Evolutionary conservation across 176 grass and related monocot species (phyloP), one percentile per base, ranked within the genome.

Genomic region (Chrysopogon serrulatus): DNA sequence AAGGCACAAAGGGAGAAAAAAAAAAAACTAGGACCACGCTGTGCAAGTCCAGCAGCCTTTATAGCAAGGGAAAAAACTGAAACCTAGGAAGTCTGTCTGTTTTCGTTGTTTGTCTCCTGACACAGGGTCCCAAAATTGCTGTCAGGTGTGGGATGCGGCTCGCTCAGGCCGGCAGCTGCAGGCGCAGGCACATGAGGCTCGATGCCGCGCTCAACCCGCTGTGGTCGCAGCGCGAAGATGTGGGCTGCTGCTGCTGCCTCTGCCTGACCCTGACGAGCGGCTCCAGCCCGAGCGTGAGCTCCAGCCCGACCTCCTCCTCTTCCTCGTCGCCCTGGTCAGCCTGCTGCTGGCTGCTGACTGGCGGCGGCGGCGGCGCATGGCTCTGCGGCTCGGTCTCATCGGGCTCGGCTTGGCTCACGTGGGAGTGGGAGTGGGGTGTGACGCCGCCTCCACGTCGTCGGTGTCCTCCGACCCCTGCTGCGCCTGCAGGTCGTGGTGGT

Each of bases 321-420:
- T 79, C 76, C 15, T 71, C 72, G 0, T 15, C 64, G 10, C 28
- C 35, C 9, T 21, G n/a, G 26, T 56, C 23, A 56, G 23, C 43
- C 45, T 3, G 44, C 16, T 5, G 11, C 19, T 75, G 44, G 44
- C 24, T 48, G 28, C 71, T 33, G 44, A 19, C 10, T 2, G 17
- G 18, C 10, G n/a, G n/a, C n/a, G n/a, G n/a, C n/a, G n/a, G n/a
- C n/a, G 14, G 33, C 41, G 6, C 19, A 6, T 71, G 68, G 78
- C 80, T 86, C 37, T 36, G 87, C 36, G 6, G 53, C 74, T 78
- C 21, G 21, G 53, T 24, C 74, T 84, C 87, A 19, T 77, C 27
- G 31, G 64, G 32, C 80, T 85, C 88, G 23, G 81, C 91, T 33
- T 90, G 91, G 88, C 91, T 93, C 6, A 93, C 91, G 78, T 93